Conservation (phyloP, 352 stramenopile species). For the Phytophthora lateralis region DNA sequence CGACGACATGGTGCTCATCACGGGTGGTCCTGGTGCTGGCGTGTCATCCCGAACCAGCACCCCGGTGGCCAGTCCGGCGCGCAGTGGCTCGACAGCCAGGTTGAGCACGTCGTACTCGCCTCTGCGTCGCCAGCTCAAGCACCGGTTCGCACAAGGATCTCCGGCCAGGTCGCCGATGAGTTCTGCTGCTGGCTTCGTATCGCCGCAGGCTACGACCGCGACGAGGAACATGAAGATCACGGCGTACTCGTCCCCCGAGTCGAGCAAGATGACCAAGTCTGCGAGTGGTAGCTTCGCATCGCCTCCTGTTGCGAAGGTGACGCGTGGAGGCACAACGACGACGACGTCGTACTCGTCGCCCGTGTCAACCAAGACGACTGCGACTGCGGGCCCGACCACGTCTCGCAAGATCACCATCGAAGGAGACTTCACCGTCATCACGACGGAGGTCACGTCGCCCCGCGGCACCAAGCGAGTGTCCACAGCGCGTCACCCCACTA, state of each 20-base stretch:
- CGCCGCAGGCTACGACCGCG: conserved; percentile 17
- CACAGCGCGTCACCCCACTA: conserved; percentile 17
- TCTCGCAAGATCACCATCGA: conserved; percentile 27
- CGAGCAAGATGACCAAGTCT: conserved; percentile 13
- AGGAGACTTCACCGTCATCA: conserved; percentile 28
- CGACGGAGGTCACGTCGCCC: conserved; percentile 25
- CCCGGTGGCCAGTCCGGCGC: conserved; percentile 21
- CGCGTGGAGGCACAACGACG: conserved; percentile 6
- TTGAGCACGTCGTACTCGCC: conserved; percentile 38
- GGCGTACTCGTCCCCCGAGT: conserved; percentile 19
- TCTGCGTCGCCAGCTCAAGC: conserved; percentile 31
- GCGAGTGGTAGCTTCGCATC: conserved; percentile 14
- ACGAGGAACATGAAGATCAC: conserved; percentile 34
- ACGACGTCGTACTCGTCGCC: conserved; percentile 20
- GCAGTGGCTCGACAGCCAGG: conserved; percentile 23
- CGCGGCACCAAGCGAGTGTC: conserved; percentile 24
- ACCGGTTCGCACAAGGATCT: conserved; percentile 27
- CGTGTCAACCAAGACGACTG: conserved; percentile 10
- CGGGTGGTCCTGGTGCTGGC: conserved; percentile 32
- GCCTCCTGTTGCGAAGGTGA: not conserved
- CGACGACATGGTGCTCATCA: conserved; percentile 39
- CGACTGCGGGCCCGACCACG: conserved; percentile 19
- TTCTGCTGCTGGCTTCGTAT: conserved; percentile 18
- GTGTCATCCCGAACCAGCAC: conserved; percentile 29
- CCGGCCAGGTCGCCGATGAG: conserved; percentile 18